phyloP scores from a whole-genome alignment of 2,329 filamentous ascomycete species.

The Fusarium floridanum region DNA sequence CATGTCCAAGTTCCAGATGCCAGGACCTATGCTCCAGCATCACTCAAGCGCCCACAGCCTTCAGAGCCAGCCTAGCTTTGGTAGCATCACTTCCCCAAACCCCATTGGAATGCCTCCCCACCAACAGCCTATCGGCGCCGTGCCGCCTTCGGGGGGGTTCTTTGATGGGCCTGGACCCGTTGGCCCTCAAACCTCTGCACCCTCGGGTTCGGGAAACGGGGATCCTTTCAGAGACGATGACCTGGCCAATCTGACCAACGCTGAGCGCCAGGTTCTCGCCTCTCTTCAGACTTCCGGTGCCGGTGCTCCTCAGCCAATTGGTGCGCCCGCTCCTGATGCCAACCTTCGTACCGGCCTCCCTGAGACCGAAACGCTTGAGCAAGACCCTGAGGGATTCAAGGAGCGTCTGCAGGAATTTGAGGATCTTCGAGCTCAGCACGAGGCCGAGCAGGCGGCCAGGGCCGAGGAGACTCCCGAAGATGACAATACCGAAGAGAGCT shows the following conservation, averaged over 20 bases:
- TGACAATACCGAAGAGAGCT: constrained; percentile 27
- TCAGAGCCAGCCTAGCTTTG: constrained; percentile 96
- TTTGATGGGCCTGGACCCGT: constrained; percentile 70
- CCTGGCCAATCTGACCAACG: constrained; percentile 71
- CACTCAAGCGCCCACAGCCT: constrained; percentile 96
- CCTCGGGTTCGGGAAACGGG: constrained; percentile 51
- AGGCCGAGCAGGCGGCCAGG: constrained; percentile 62
- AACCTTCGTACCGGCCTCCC: constrained; percentile 63
- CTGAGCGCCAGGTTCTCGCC: constrained; percentile 67
- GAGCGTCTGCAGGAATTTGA: constrained; percentile 89
- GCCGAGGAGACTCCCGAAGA: constrained; percentile 55
- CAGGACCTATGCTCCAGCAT: constrained; percentile 76
- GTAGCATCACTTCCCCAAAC: constrained; percentile 91
- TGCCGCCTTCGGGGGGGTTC: constrained; percentile 75
- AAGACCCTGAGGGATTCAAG: constrained; percentile 70
- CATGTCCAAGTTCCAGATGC: constrained; percentile 79
- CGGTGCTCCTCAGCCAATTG: constrained; percentile 55
- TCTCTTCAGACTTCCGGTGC: constrained; percentile 46
- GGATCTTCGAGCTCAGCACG: constrained; percentile 79
- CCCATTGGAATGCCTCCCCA: constrained; percentile 71
- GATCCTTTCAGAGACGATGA: constrained; percentile 79
- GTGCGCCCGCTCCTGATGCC: constrained; percentile 49
- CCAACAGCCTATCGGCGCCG: constrained; percentile 67
- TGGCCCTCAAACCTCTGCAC: constrained; percentile 40
- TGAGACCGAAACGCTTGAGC: constrained; percentile 61